These are phyloP conservation scores for Oryza australiensis DNA, from an alignment of 176 grass and related monocot species.

Conservation along the genomic window DNA sequence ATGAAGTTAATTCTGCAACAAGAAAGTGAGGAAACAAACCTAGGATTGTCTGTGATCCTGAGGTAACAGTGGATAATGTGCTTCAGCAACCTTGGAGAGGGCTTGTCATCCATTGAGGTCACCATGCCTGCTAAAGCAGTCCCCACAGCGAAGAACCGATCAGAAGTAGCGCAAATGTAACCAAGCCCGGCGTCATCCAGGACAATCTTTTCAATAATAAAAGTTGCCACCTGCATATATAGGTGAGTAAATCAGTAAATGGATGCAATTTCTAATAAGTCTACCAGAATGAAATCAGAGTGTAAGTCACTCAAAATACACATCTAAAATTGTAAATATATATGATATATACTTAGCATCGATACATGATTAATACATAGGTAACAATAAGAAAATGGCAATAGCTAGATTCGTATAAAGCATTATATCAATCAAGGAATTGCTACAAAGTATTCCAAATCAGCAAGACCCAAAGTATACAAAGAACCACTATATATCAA, in stretches of 20 bases:
- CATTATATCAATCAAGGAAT: too few species aligned
- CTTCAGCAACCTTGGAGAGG: slow-evolving; percentile 72
- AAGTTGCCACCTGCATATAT: slow-evolving; percentile 67
- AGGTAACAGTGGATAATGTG: slow-evolving; percentile 76
- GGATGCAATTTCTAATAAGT: not conserved
- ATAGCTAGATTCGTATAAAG: too few species aligned
- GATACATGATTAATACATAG: not conserved
- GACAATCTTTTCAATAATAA: slow-evolving; percentile 77
- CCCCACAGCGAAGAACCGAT: slow-evolving; percentile 62
- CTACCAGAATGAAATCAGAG: not conserved
- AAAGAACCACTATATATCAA: too few species aligned
- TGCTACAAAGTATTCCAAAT: not conserved
- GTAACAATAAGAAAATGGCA: not conserved
- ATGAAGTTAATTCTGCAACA: not conserved
- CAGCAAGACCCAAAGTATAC: not conserved
- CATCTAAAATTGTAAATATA: too few species aligned
- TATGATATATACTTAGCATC: not conserved
- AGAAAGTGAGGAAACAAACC: slow-evolving; percentile 39
- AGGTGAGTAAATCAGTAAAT: slow-evolving; percentile 27
- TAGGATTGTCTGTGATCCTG: slow-evolving; percentile 68
- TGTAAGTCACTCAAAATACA: not conserved
- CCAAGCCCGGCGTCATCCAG: slow-evolving; percentile 58
- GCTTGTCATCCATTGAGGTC: slow-evolving; percentile 46
- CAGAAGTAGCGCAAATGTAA: slow-evolving; percentile 51
- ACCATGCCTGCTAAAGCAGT: slow-evolving; percentile 60